Conservation (phyloP, 345 rosid species). For the Aquilaria malaccensis region DNA sequence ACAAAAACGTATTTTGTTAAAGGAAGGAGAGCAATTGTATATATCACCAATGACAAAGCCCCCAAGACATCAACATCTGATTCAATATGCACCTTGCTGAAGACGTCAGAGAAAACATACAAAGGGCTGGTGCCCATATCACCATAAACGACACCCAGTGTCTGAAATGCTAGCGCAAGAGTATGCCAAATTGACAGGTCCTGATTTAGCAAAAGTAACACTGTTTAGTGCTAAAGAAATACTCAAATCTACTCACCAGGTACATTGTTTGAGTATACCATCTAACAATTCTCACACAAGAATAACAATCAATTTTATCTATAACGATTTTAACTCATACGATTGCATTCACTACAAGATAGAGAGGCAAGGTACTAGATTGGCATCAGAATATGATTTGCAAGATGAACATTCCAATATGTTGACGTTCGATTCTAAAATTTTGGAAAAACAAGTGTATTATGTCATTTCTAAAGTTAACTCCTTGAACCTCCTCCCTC, state of each 20-base stretch:
- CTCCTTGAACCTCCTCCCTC: too few species aligned
- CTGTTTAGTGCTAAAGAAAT: constrained; percentile 10
- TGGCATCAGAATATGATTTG: too few species aligned
- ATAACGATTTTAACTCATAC: too few species aligned
- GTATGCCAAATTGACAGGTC: constrained; percentile 58
- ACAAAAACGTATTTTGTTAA: constrained; percentile 85
- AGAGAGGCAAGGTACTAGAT: too few species aligned
- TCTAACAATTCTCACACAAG: not conserved
- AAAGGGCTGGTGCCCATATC: constrained; percentile 98
- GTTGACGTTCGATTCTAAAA: too few species aligned
- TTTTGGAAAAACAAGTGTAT: too few species aligned
- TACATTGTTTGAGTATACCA: not conserved
- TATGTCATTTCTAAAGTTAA: too few species aligned
- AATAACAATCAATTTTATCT: too few species aligned
- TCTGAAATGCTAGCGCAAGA: constrained; percentile 86
- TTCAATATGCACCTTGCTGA: constrained; percentile 73
- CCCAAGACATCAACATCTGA: constrained; percentile 91
- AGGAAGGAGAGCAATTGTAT: constrained; percentile 88
- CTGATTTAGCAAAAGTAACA: constrained; percentile 34
- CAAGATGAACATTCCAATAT: too few species aligned
- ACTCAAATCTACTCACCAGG: not conserved
- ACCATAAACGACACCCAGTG: constrained; percentile 96
- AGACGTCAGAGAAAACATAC: constrained; percentile 88
- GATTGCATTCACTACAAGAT: too few species aligned
- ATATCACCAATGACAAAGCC: constrained; percentile 86